phyloP scores from a whole-genome alignment of 768 basidiomycete genomes.

The Ramaria rubella region DNA sequence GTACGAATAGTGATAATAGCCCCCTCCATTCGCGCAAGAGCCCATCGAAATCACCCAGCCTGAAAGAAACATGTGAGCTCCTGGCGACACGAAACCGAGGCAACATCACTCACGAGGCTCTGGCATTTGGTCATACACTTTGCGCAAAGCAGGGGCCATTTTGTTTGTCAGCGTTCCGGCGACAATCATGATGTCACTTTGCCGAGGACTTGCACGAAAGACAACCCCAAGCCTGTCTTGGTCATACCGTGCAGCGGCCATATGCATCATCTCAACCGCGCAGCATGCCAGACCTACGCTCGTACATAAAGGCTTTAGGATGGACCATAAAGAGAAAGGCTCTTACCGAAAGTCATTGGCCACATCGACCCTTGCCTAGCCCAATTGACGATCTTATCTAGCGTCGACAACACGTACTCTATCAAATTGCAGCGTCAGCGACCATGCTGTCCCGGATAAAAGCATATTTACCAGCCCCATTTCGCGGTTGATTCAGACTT shows the following conservation, averaged over 20 bases:
- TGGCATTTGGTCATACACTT: constrained; percentile 98
- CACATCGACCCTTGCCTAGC: constrained; percentile 97
- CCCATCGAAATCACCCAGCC: constrained; percentile 99
- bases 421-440: background rate
- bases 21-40: constrained; percentile 97
- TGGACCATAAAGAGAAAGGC: background rate
- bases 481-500: constrained; percentile 81
- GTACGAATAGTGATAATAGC: constrained; percentile 97
- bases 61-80: constrained; percentile 19
- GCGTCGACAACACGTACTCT: constrained; percentile 95
- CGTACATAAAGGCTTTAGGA: background rate
- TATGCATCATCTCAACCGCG: constrained; percentile 99
- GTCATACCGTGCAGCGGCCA: constrained; percentile 98
- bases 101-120: constrained; percentile 76
- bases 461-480: constrained; percentile 64
- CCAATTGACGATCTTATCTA: constrained; percentile 98
- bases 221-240: constrained; percentile 96
- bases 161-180: constrained; percentile 99
- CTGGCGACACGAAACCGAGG: background rate
- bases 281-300: constrained; percentile 88
- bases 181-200: constrained; percentile 98
- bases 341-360: constrained; percentile 92
- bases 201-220: constrained; percentile 97
- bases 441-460: background rate
- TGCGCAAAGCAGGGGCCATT: constrained; percentile 97